Base-by-base conservation (phyloP, 1,284 basidiomycete species). In the Ceratobasidium sp. region DNA sequence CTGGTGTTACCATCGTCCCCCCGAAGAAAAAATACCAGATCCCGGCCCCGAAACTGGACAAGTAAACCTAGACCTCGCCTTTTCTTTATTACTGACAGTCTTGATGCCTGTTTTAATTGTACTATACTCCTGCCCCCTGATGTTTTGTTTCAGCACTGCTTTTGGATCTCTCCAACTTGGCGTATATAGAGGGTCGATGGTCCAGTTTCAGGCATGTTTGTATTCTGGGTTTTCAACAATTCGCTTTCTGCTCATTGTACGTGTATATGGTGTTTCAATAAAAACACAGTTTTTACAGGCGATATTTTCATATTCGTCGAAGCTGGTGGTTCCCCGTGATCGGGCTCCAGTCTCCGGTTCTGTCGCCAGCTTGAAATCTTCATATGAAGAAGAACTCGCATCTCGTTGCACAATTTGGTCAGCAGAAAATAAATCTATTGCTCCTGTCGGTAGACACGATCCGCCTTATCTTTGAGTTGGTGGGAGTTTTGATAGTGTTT, bases 1-100 rank as follows among this genome's bases (percentile, higher is more conserved):
- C 88, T 0, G 92, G 91, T 59, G 88, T 87, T 0, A 83, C 87
- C 61, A 82, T 89, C 65, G 84, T 86, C 77, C 86, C 86, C 62
- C 84, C 82, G 16, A 84, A 84, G 78, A 90, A 86, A 84, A 89
- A 86, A 83, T 76, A 74, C 34, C 31, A 31, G n/a, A 58, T 69
- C 37, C 65, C 65, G 8, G 65, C 37, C 1, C 65, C 65, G 2
- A 69, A 69, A 22, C 53, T 56, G 65, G 74, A 68, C 65, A 74
- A 65, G 63, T 69, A 69, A 37, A 27, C 65, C 7, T 24, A 51
- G 24, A 24, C 8, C 22, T 61, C 22, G 27, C 37, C n/a, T 61
- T 22, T 29, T 22, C 19, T 69, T 69, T 9, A 51, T 24, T 9
- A 16, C 31, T 53, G 19, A 14, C 14, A 34, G 27, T 27, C 22